phyloP scores from a whole-genome alignment of 148 eudicot species.

The Bassia scoparia region DNA sequence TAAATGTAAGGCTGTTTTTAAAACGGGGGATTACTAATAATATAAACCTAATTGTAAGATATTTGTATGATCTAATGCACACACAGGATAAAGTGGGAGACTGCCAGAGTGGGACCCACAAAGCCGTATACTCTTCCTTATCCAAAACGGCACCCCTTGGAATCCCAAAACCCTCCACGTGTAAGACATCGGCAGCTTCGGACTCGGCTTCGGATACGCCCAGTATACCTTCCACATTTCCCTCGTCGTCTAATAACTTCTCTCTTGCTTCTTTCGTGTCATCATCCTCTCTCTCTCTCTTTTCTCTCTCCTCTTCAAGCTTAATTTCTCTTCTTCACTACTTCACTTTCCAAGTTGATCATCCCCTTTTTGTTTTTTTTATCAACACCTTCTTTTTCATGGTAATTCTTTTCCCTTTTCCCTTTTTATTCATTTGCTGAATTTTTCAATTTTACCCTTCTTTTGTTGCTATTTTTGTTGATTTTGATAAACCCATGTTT shows the following conservation, averaged over 20 bases:
- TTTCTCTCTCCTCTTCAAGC: no score
- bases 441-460: not conserved
- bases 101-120: slow-evolving; percentile 14
- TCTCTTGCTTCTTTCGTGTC: slow-evolving; percentile 14
- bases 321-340: not conserved
- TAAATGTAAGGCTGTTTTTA: no score
- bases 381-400: slow-evolving; percentile 1
- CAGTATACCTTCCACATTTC: slow-evolving; percentile 6
- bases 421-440: not conserved
- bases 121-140: slow-evolving; percentile 15
- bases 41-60: no score
- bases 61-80: no score
- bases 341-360: not conserved
- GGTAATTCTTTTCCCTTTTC: not conserved
- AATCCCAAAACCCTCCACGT: slow-evolving; percentile 8
- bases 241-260: not conserved
- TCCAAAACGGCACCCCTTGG: slow-evolving; percentile 3
- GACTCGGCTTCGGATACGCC: slow-evolving; percentile 11
- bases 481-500: slow-evolving; percentile 17
- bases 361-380: not conserved
- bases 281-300: slow-evolving; percentile 14
- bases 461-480: not conserved
- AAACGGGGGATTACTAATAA: no score
- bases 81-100: not conserved
- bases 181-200: slow-evolving; percentile 16